These are phyloP conservation scores for Picochlorum sp. DNA, from an alignment of 139 green algal genomes.

Conservation along the genomic window DNA sequence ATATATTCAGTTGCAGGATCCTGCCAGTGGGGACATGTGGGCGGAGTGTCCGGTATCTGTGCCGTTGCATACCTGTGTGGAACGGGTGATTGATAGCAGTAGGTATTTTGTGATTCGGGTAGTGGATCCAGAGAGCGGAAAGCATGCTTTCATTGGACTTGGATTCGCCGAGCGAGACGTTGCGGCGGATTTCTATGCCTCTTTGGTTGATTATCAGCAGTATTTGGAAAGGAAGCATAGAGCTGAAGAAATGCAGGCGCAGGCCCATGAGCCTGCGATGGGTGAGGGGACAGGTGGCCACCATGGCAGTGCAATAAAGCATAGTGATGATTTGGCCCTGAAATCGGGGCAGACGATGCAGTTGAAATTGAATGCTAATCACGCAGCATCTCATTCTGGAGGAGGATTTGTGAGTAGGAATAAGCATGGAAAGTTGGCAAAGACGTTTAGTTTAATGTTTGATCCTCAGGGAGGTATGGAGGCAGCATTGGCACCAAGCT, in stretches of 20 bases:
- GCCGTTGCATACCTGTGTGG: conserved; percentile 40
- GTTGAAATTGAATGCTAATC: conserved; percentile 7
- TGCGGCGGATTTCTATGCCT: conserved; percentile 55
- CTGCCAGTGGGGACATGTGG: conserved; percentile 50
- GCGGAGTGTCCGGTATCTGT: conserved; percentile 58
- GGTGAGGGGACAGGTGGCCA: neutral
- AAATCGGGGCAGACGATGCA: conserved; percentile 12
- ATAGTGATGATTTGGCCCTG: neutral
- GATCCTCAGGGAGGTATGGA: conserved; percentile 2
- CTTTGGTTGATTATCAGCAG: conserved; percentile 59
- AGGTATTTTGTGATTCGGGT: conserved; percentile 59
- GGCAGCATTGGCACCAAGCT: conserved; percentile 4
- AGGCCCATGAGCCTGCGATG: neutral
- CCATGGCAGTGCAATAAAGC: neutral
- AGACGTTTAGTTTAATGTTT: conserved; percentile 17
- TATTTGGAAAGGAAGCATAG: conserved; percentile 48
- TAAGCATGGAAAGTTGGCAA: conserved; percentile 9
- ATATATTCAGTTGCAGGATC: conserved; percentile 23
- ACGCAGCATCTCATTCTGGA: neutral
- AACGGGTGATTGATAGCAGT: conserved; percentile 63
- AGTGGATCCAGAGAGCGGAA: conserved; percentile 33
- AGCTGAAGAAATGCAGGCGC: conserved; percentile 33
- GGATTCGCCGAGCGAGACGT: conserved; percentile 51
- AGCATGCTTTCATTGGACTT: conserved; percentile 64
- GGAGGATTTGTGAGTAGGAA: conserved; percentile 4